Base-by-base conservation (phyloP, 1,284 basidiomycete species). In the Stygiomarasmius scandens region DNA sequence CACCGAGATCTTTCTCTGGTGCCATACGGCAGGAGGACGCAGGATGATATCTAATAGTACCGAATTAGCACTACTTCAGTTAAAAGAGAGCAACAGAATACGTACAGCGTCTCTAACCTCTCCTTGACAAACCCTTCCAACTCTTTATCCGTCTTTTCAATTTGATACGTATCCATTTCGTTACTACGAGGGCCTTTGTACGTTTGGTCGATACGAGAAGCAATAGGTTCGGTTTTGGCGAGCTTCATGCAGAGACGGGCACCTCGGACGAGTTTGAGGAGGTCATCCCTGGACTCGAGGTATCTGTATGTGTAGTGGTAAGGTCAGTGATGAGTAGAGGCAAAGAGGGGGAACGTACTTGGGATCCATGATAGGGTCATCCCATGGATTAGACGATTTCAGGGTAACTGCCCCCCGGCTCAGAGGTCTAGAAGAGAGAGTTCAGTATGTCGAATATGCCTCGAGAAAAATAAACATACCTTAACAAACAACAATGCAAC, bases 241-340 rank as follows among this genome's bases (percentile, higher is more conserved):
- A 88, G 76, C 54, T 77, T 81, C 56, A 79, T 64, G 49, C 79
- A 70, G 22, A 84, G 70, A 52, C 78, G 80, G 32, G 83, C 68
- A 2, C 81, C 84, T 34, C 85, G 82, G n/a, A 82, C 66, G 49
- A 89, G 71, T 34, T 75, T 78, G 44, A 79, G 74, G n/a, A 87
- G 56, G 63, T 90, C 87, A 61, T 85, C 80, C 24, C 74, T 67
- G 3, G 78, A 77, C 16, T 81, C 70, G 46, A 88, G 72, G 63
- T 89, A 89, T 59, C 86, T 88, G 55, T 6, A 25, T 44, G 14
- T 11, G 19, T 19, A 38, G 16, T 8, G 16, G n/a, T 2, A 5
- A 24, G 5, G 16, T 12, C 16, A 47, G 41, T 23, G 55, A 55
- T 24, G 19, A 29, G 3, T 23, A 55, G 20, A 36, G 38, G 45